Percentiles rank a stretch among this genome's conserved stretches.
phyloP scores from a whole-genome alignment of 441 rosid genomes.

The Bruguiera hainesii region DNA sequence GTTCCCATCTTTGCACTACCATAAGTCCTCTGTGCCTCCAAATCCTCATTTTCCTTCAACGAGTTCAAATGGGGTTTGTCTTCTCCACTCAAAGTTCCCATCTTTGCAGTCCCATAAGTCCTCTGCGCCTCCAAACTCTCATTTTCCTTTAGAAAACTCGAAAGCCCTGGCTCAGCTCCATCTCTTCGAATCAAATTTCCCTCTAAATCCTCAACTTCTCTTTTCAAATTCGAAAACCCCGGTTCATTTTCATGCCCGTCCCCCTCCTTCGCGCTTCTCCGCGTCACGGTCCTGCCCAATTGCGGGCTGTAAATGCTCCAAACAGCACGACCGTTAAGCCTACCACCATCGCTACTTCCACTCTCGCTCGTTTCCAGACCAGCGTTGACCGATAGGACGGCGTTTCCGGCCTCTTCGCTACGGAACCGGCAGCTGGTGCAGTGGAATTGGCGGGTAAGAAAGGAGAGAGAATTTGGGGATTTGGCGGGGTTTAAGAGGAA shows the following conservation, averaged over 20 bases:
- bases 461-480: constrained; percentile 5
- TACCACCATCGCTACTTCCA: neutral
- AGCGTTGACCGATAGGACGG: constrained; percentile 1
- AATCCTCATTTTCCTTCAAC: constrained; percentile 11
- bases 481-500: constrained; percentile 16
- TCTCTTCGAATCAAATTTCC: constrained; percentile 18
- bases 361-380: constrained; percentile 2
- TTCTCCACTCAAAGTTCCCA: constrained; percentile 17
- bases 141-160: constrained; percentile 7
- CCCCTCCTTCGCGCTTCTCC: neutral
- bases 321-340: constrained; percentile 7
- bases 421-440: constrained; percentile 16
- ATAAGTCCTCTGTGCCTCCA: constrained; percentile 14
- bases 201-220: neutral
- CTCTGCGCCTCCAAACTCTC: constrained; percentile 17
- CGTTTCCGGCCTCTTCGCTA: constrained; percentile 12
- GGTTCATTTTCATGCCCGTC: constrained; percentile 3
- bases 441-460: constrained; percentile 20
- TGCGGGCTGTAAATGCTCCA: constrained; percentile 32
- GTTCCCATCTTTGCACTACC: constrained; percentile 18
- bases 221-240: neutral
- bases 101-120: constrained; percentile 13
- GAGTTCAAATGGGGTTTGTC: constrained; percentile 10
- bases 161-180: constrained; percentile 5
- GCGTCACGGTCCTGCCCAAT: constrained; percentile 8